Percentiles rank a stretch among this genome's conserved stretches.
These are phyloP conservation scores for Fusarium sp. DNA, from an alignment of 2,329 filamentous ascomycete genomes.

Conservation along the genomic window DNA sequence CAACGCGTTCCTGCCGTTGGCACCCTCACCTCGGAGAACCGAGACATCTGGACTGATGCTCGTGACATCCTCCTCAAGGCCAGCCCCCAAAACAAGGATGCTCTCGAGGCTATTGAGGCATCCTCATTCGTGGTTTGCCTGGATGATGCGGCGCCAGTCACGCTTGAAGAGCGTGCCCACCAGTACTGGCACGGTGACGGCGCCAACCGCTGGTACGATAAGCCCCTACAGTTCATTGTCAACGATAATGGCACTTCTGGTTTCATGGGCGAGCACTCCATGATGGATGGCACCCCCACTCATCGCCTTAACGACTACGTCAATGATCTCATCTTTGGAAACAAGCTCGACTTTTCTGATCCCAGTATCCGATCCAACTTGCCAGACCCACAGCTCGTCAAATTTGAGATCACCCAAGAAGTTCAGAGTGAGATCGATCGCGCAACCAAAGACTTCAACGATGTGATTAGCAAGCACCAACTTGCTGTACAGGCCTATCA, in stretches of 20 bases:
- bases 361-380: conserved; percentile 82
- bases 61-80: conserved; percentile 79
- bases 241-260: conserved; percentile 98
- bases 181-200: conserved; percentile 99
- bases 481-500: conserved; percentile 95
- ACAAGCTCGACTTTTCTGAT: conserved; percentile 91
- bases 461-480: conserved; percentile 87
- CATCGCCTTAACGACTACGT: conserved; percentile 96
- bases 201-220: conserved; percentile 96
- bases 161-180: conserved; percentile 92
- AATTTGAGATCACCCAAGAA: conserved; percentile 80
- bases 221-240: conserved; percentile 96
- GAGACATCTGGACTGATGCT: conserved; percentile 91
- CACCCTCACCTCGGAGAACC: conserved; percentile 88
- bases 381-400: conserved; percentile 80
- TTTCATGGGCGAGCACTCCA: conserved; percentile 98
- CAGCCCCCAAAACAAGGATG: conserved; percentile 80
- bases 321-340: conserved; percentile 90
- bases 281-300: conserved; percentile 99
- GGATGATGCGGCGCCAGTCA: conserved; percentile 90
- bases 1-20: conserved; percentile 81
- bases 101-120: conserved; percentile 85
- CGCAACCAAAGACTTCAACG: conserved; percentile 81
- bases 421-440: conserved; percentile 82
- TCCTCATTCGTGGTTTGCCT: conserved; percentile 93